These are phyloP conservation scores for Vitis hybrid DNA, from an alignment of 177 flowering plant species.

Conservation along the genomic window DNA sequence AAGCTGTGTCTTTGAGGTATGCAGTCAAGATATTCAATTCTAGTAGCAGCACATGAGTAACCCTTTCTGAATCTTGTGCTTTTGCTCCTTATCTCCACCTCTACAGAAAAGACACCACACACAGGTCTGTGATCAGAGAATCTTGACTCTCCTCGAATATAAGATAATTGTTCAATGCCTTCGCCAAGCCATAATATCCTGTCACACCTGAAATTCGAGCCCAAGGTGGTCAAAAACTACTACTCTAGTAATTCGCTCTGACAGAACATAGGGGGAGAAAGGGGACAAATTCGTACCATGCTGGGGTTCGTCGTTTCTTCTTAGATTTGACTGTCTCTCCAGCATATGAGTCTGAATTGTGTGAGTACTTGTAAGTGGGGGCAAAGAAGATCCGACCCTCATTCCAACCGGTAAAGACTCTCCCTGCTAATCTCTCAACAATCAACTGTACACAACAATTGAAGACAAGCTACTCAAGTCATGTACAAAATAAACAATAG, in stretches of 20 bases:
- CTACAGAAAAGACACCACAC: slow-evolving; percentile 66
- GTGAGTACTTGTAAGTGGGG: slow-evolving; percentile 89
- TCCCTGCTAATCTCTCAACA: slow-evolving; percentile 72
- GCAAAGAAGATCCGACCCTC: slow-evolving; percentile 82
- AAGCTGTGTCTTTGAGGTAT: slow-evolving; percentile 72
- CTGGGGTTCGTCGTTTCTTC: slow-evolving; percentile 89
- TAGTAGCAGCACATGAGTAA: slow-evolving; percentile 34
- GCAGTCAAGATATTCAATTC: slow-evolving; percentile 41
- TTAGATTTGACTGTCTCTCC: slow-evolving; percentile 87
- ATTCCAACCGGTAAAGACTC: slow-evolving; percentile 74
- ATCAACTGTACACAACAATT: slow-evolving; percentile 45
- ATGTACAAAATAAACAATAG: background rate
- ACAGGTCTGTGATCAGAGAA: slow-evolving; percentile 97
- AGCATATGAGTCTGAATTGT: slow-evolving; percentile 83
- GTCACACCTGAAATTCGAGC: slow-evolving; percentile 72
- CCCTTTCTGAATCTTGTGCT: slow-evolving; percentile 50
- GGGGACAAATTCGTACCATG: slow-evolving; percentile 55
- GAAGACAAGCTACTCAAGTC: background rate
- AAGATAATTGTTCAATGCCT: slow-evolving; percentile 74
- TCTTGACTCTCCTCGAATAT: slow-evolving; percentile 86
- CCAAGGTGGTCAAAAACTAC: background rate
- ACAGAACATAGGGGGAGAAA: background rate
- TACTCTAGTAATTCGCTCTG: background rate
- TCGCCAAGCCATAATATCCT: slow-evolving; percentile 85
- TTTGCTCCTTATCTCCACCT: slow-evolving; percentile 47